These are phyloP conservation scores for Pilatotrama ljubarskyi DNA, from an alignment of 768 basidiomycete genomes.

Conservation along the genomic window DNA sequence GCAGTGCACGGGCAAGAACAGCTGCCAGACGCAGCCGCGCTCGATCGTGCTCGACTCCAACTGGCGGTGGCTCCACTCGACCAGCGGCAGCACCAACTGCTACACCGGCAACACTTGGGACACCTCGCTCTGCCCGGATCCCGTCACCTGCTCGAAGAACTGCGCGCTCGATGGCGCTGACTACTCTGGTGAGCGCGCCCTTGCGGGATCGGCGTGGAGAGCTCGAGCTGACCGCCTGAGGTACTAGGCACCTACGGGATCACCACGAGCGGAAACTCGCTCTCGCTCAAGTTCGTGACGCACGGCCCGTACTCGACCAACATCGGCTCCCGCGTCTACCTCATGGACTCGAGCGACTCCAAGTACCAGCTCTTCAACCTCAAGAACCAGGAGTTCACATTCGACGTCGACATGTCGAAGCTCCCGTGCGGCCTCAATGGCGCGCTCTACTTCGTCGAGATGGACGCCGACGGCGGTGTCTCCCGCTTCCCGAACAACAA, in stretches of 20 bases:
- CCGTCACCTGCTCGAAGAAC: slow-evolving; percentile 33
- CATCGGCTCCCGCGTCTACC: slow-evolving; percentile 39
- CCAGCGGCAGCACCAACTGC: slow-evolving; percentile 35
- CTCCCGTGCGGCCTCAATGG: slow-evolving; percentile 59
- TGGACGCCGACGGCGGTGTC: slow-evolving; percentile 54
- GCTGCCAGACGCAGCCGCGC: slow-evolving; percentile 33
- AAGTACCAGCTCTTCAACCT: slow-evolving; percentile 49
- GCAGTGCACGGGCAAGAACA: slow-evolving; percentile 45
- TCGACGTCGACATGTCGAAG: slow-evolving; percentile 56
- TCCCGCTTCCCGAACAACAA: slow-evolving; percentile 49
- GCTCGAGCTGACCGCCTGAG: background rate
- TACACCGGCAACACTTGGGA: slow-evolving; percentile 39
- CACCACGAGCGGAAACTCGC: slow-evolving; percentile 45
- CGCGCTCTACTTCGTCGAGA: slow-evolving; percentile 56
- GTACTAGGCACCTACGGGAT: slow-evolving; percentile 51
- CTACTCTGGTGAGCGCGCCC: slow-evolving; percentile 19
- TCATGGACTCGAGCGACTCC: slow-evolving; percentile 42
- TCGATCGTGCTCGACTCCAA: slow-evolving; percentile 44
- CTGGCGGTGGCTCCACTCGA: slow-evolving; percentile 37
- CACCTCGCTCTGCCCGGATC: slow-evolving; percentile 34
- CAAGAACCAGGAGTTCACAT: slow-evolving; percentile 53
- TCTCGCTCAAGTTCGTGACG: slow-evolving; percentile 53
- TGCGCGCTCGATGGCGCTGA: slow-evolving; percentile 38
- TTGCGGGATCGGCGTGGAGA: background rate
- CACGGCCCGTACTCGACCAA: slow-evolving; percentile 24